These are phyloP conservation scores for Remersonia thermophila DNA, from an alignment of 2,329 filamentous ascomycete species.

Conservation along the genomic window DNA sequence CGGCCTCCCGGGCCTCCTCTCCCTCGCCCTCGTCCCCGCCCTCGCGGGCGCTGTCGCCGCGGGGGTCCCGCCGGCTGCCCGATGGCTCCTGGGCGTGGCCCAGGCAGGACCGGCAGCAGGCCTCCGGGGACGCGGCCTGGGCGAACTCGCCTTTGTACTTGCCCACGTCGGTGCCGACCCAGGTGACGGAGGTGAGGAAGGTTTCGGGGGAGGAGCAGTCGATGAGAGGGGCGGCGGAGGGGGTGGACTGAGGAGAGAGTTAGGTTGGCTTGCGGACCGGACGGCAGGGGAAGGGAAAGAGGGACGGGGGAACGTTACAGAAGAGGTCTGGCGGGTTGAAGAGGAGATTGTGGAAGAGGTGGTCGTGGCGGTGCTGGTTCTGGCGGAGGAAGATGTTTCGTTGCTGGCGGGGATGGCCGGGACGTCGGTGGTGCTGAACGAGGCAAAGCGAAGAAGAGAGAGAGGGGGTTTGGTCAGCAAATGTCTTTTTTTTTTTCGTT, in stretches of 20 bases:
- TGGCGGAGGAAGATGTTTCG: constrained; percentile 2
- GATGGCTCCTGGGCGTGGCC: no score
- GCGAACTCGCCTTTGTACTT: constrained; percentile 5
- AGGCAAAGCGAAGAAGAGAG: no score
- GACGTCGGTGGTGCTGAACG: background rate
- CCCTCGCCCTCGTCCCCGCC: background rate
- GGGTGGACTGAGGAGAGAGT: background rate
- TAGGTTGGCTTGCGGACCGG: background rate
- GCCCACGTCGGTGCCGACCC: constrained; percentile 6
- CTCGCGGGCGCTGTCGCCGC: no score
- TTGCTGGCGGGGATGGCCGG: background rate
- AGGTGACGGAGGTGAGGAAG: constrained; percentile 8
- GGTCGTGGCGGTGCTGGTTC: background rate
- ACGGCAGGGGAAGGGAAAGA: background rate
- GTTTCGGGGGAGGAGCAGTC: constrained; percentile 3
- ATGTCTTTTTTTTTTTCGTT: no score
- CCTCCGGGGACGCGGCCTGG: constrained; percentile 2
- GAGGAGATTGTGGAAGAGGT: constrained; percentile 4
- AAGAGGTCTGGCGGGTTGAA: no score
- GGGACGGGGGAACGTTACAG: no score
- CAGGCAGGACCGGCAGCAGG: constrained; percentile 14
- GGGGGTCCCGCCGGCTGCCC: no score
- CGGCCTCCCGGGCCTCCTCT: background rate
- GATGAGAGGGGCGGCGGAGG: background rate
- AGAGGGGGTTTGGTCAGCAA: no score